Evolutionary conservation across 352 stramenopile species (phyloP), one percentile per base, ranked within the genome.

Genomic region (Pythium dissotocum): DNA sequence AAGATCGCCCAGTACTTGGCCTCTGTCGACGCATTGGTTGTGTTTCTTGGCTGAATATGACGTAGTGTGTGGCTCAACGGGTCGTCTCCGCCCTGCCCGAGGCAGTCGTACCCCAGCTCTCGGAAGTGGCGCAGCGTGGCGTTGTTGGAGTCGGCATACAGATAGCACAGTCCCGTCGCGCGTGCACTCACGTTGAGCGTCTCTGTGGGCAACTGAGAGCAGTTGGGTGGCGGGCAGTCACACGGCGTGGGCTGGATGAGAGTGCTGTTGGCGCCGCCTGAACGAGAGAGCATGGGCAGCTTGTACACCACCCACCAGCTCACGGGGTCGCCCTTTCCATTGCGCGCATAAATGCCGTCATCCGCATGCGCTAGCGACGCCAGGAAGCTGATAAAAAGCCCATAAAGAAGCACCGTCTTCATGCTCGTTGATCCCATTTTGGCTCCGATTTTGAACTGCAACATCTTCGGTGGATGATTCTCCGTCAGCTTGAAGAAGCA

Each of bases 231-330:
- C 5, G 74, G 56, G 67, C 86, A 94, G 68, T 91, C 82, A 69
- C 86, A 94, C 12, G 84, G 82, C 33, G 81, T 93, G 13, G 62
- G 57, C 32, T 54, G 18, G 24, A 71, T n/a, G 26, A 12, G 48
- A 40, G 9, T 56, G 13, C 38, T 46, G 16, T 46, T 46, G 5
- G 36, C 8, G 28, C 14, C 30, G 52, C 46, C 65, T 5, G 8
- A 28, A 53, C 59, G 58, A 12, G 77, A 61, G 32, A 75, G 54
- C 58, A 75, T 72, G 9, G 86, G 86, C 58, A 94, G 69, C 70
- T 94, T 94, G 61, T 92, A 78, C 54, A 91, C 82, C 2, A 78
- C 71, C 79, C 83, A 94, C 86, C 86, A 94, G 9, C 75, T 76
- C 59, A 94, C 86, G 8, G 83, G 78, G 7, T 65, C 58, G 8